These are phyloP conservation scores for Guillardia theta DNA, from an alignment of 78 protist genomes.

Conservation along the genomic window DNA sequence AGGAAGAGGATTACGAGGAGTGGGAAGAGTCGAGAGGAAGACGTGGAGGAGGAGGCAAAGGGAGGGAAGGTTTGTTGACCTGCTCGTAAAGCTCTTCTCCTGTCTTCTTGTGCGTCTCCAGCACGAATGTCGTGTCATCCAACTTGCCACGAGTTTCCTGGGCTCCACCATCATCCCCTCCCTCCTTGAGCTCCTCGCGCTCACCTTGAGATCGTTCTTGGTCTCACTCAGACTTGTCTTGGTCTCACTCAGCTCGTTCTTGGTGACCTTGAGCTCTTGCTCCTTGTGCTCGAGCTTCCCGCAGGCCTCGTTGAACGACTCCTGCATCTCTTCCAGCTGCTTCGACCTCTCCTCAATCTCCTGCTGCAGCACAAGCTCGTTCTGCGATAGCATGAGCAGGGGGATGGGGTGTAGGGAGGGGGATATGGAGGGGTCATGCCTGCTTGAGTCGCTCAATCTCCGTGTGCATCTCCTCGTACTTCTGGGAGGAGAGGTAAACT, in stretches of 20 bases:
- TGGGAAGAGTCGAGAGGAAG: neutral
- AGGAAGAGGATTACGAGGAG: neutral
- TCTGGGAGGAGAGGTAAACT: slow-evolving; percentile 48
- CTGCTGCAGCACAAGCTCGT: neutral
- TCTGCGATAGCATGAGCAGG: neutral
- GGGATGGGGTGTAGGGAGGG: neutral
- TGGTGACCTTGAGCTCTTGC: neutral
- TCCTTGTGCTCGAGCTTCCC: neutral
- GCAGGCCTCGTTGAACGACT: neutral
- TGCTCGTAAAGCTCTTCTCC: neutral
- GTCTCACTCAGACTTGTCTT: neutral
- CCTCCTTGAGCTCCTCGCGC: too few species aligned
- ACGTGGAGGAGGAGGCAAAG: neutral
- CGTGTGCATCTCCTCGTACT: slow-evolving; percentile 37
- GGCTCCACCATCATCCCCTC: too few species aligned
- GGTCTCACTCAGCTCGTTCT: neutral
- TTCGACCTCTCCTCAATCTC: slow-evolving; percentile 16
- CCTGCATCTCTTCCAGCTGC: neutral
- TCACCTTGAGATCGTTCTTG: neutral
- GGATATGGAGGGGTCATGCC: too few species aligned
- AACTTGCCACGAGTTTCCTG: neutral
- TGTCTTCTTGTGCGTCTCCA: neutral
- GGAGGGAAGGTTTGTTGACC: neutral
- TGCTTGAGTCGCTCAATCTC: neutral
- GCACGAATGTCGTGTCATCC: neutral